Evolutionary conservation across 2,329 filamentous ascomycete species (phyloP), one percentile per base, ranked within the genome.

Genomic region (Beauveria caledonica): DNA sequence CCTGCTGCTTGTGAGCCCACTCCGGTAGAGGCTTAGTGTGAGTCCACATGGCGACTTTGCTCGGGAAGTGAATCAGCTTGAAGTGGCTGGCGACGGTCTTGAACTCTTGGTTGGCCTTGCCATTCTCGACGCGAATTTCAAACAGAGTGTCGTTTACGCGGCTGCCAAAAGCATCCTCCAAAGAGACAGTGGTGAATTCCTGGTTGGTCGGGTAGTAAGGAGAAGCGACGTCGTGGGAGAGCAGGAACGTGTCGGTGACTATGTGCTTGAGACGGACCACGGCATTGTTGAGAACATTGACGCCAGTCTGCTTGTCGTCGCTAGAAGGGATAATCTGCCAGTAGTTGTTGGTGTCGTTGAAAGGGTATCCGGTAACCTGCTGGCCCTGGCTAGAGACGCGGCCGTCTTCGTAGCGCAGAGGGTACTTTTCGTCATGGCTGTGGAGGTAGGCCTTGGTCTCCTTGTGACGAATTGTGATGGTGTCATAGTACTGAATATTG

Each of bases 31-130:
- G 90, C 62, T 86, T 94, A 40, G 89, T 89, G 74, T 97, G 93
- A 29, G 94, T 99, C 94, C 94, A 99, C 93, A 99, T 96, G 65
- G 94, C 93, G 55, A 99, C 94, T 74, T 95, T 96, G 73, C 91
- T 95, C 8, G 93, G 92, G 69, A 89, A 86, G 75, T 99, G 94
- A 67, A 99, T 85, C 62, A 99, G 83, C 78, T 97, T 97, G 84
- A 99, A 97, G 76, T 96, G 89, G 63, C 91, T 88, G 10, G 93
- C 87, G 71, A 96, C 84, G 63, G 89, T 93, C 79, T 91, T 93
- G 80, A 97, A 96, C 61, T 93, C 86, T 69, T 93, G 88, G 27
- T 82, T 81, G 48, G 80, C 71, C 76, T 97, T 97, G 69, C 87
- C 90, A 65, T 89, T 85, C 71, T 97, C 94, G 64, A 97, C 88